Base-by-base conservation (phyloP, 805 yeast genomes). In the Saccharomyces kudriavzevii region DNA sequence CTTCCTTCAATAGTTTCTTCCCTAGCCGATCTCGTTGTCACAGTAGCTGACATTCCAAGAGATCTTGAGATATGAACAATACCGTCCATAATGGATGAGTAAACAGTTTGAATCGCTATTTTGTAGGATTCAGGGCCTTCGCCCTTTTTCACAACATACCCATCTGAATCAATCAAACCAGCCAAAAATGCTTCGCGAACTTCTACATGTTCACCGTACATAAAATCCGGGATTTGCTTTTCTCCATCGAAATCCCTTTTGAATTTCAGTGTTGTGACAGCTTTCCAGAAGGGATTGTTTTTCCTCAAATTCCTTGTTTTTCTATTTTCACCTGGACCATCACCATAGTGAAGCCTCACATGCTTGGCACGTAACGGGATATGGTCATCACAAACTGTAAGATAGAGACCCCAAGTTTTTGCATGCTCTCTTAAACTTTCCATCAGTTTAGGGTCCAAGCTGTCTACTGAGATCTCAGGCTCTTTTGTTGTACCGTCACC, bases 141-240 rank as follows among this genome's bases (percentile, higher is more conserved):
- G 14, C 54, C 54, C 27, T 58, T 56, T 40, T 57, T 56, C 43
- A 57, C 51, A 17, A 71, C 72, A 31, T 58, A 53, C 20, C 78
- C 78, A 54, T 69, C 66, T 10, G 76, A 60, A 54, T 75, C 80
- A 54, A 76, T 62, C 29, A 77, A 58, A 56, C 79, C 80, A 27
- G 79, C 78, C 51, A 77, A 50, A 56, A 72, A 74, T 6, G 67
- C 61, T 64, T 77, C 80, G 52, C 81, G 70, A 29, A 74, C 73
- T n/a, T 60, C 66, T 30, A 74, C 54, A 30, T 68, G 61, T 50
- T 75, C 80, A 49, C 59, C 49, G 55, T 70, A 60, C 54, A 75
- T 62, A 35, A 59, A 62, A 4, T 52, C 35, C 28, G 79, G 78
- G 52, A 76, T 66, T 50, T 57, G 56, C 55, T 72, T 73, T 22